These are phyloP conservation scores for Exserohilum rostratum DNA, from an alignment of 2,329 filamentous ascomycete genomes.

Conservation along the genomic window DNA sequence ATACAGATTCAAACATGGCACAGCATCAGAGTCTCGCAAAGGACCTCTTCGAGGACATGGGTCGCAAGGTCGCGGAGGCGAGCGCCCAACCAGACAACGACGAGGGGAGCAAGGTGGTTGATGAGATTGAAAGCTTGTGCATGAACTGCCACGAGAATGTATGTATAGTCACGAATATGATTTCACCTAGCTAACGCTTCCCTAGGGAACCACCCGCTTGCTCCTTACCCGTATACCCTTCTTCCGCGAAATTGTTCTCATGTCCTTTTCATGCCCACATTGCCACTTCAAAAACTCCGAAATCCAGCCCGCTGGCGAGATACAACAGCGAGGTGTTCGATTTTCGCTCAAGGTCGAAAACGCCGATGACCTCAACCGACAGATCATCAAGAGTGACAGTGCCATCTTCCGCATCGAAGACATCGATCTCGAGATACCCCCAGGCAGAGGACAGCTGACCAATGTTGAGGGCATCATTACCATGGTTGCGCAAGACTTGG, in stretches of 20 bases:
- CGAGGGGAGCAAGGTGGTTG: constrained; percentile 54
- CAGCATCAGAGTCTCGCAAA: constrained; percentile 49
- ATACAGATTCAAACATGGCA: constrained; percentile 36
- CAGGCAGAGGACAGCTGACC: constrained; percentile 87
- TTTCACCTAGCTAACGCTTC: constrained; percentile 22
- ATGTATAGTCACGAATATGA: constrained; percentile 13
- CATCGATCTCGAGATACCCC: constrained; percentile 89
- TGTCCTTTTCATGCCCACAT: constrained; percentile 93
- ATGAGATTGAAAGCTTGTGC: constrained; percentile 61
- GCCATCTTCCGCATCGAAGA: constrained; percentile 87
- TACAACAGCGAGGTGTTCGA: constrained; percentile 85
- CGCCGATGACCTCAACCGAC: constrained; percentile 76
- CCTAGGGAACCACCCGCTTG: constrained; percentile 79
- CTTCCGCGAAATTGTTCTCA: constrained; percentile 96
- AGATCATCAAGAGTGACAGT: constrained; percentile 90
- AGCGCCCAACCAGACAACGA: constrained; percentile 45
- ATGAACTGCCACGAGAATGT: constrained; percentile 62
- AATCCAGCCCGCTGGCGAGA: constrained; percentile 87
- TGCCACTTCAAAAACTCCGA: constrained; percentile 92
- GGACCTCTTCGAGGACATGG: constrained; percentile 61
- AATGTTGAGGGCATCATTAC: constrained; percentile 89
- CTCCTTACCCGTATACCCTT: constrained; percentile 92
- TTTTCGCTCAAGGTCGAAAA: constrained; percentile 81
- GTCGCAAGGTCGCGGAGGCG: constrained; percentile 54
- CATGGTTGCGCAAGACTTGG: constrained; percentile 79